Conservation (phyloP, 2,329 filamentous ascomycete genomes). For the Emmonsia crescens region DNA sequence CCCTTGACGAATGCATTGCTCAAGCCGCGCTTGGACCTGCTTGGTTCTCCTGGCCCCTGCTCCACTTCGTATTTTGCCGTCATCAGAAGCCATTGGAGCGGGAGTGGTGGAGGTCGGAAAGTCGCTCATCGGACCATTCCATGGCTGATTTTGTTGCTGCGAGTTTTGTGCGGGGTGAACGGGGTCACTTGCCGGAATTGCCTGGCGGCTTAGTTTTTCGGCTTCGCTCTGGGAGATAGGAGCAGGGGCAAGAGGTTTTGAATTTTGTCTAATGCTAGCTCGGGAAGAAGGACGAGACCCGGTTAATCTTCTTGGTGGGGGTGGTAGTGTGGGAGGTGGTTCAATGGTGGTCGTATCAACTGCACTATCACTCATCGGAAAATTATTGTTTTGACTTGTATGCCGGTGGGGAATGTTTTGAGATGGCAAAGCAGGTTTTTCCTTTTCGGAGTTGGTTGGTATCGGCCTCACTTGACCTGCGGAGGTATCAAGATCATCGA, state of each 20-base stretch:
- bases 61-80: slow-evolving; percentile 35
- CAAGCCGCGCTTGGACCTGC: slow-evolving; percentile 46
- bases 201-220: slow-evolving; percentile 20
- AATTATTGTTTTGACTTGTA: not conserved
- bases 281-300: slow-evolving; percentile 30
- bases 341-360: slow-evolving; percentile 17
- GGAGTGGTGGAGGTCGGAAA: slow-evolving; percentile 31
- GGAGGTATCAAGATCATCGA: not conserved
- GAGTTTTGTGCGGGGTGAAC: slow-evolving; percentile 18
- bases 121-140: slow-evolving; percentile 35
- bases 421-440: not conserved
- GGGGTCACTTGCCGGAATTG: slow-evolving; percentile 44
- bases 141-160: slow-evolving; percentile 35
- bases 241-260: slow-evolving; percentile 30
- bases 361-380: slow-evolving; percentile 9
- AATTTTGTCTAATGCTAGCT: slow-evolving; percentile 23
- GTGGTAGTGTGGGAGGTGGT: slow-evolving; percentile 15
- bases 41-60: slow-evolving; percentile 56
- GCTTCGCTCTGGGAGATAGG: slow-evolving; percentile 26
- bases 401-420: not conserved
- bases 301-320: slow-evolving; percentile 19
- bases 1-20: slow-evolving; percentile 58
- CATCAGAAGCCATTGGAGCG: slow-evolving; percentile 20
- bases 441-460: not conserved
- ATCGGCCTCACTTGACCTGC: not conserved